phyloP scores from a whole-genome alignment of 2,329 filamentous ascomycete genomes.

The Exophiala xenobiotica region DNA sequence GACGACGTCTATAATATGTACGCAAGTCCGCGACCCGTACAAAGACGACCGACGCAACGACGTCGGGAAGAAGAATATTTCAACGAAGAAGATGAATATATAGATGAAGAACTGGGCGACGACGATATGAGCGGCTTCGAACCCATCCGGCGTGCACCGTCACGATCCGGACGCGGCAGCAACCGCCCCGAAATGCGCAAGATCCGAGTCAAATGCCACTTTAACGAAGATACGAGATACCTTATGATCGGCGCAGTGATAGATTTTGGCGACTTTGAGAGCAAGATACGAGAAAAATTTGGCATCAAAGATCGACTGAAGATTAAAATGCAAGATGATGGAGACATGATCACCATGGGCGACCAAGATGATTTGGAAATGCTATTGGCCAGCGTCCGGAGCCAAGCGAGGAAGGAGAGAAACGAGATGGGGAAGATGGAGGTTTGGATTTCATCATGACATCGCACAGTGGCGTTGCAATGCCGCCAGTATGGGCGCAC shows the following conservation, averaged over 20 bases:
- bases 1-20: slow-evolving; percentile 43
- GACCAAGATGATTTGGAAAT: slow-evolving; percentile 96
- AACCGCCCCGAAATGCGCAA: slow-evolving; percentile 66
- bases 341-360: slow-evolving; percentile 94
- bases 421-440: slow-evolving; percentile 91
- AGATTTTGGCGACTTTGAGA: slow-evolving; percentile 73
- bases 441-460: slow-evolving; percentile 57
- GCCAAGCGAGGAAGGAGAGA: slow-evolving; percentile 68
- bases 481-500: too few species aligned
- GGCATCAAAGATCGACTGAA: slow-evolving; percentile 61
- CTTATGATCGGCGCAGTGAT: slow-evolving; percentile 70
- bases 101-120: slow-evolving; percentile 66
- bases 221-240: slow-evolving; percentile 80
- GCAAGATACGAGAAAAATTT: slow-evolving; percentile 84
- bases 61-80: slow-evolving; percentile 59
- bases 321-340: slow-evolving; percentile 85
- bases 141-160: slow-evolving; percentile 17
- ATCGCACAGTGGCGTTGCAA: too few species aligned
- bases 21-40: slow-evolving; percentile 26
- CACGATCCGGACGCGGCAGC: slow-evolving; percentile 19
- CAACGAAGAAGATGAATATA: slow-evolving; percentile 64
- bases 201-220: slow-evolving; percentile 89
- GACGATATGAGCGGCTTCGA: slow-evolving; percentile 27
- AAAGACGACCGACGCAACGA: slow-evolving; percentile 14
- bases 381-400: slow-evolving; percentile 69